Base-by-base conservation (phyloP, 2,329 filamentous ascomycete species). In the Aciculosporium take region DNA sequence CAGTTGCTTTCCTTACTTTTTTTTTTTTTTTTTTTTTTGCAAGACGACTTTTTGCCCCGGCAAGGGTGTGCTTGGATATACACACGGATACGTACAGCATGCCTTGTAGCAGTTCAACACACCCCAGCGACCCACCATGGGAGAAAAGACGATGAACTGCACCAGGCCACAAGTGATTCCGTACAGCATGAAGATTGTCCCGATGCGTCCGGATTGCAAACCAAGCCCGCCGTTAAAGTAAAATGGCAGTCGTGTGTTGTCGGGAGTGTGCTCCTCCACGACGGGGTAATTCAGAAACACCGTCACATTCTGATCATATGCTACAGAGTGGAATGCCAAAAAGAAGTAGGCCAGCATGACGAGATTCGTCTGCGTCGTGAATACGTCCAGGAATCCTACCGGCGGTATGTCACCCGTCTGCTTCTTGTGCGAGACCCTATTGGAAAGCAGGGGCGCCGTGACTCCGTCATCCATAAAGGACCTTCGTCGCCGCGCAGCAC, bases 111-210 rank as follows among this genome's bases (percentile, higher is more conserved):
- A 91, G 40, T 66, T 71, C 13, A 94, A 64, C 0, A 87, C 76
- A 5, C 89, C 89, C 47, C 76, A 85, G 18, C 69, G 70, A 25
- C 75, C 69, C 36, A 87, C 87, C 1, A 89, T 62, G 0, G 74
- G 68, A 0, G 89, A 87, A 57, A 94, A 95, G 41, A 93, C 54
- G 39, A 91, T 65, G 58, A 98, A 94, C 57, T 96, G 91, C 35
- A 86, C 74, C 15, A 91, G 50, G 53, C 88, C 85, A 49, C 84
- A 86, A 8, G 78, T 67, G 39, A 93, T 66, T 17, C 86, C 87
- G 57, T 89, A 93, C 4, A 84, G 53, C 1, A 84, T 91, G 59
- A 93, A 94, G 45, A 94, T 78, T 27, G 84, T 72, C 9, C 89
- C 89, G 48, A 96, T 95, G 37, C 75, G 70, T 44, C 77, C 74